Evolutionary conservation across 2,329 filamentous ascomycete species (phyloP), one percentile per base, ranked within the genome.

Genomic region (Ustulina deusta): DNA sequence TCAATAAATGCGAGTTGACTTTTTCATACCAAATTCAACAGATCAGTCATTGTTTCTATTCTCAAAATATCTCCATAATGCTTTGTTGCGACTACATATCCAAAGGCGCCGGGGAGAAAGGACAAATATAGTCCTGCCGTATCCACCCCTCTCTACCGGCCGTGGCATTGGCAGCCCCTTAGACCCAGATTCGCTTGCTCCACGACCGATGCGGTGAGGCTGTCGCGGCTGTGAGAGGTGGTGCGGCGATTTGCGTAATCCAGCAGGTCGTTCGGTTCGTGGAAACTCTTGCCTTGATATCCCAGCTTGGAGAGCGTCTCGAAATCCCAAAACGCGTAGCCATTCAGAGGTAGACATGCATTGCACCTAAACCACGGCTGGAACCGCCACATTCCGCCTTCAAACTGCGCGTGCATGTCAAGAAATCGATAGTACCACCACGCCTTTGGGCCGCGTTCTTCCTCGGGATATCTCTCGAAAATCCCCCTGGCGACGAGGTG

Each of bases 361-460:
- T 25, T 1, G 20, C 52, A 55, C 20, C 3, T 5, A 36, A 1
- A 5, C 29, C 29, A 32, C 9, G n/a, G 2, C 22, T 6, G 20
- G 1, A 6, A 5, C 2, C 9, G 40, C 20, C 44, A 48, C 9
- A 22, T n/a, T 27, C 11, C 22, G 10, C 6, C 22, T 27, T 27
- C 46, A 17, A n/a, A n/a, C 3, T 27, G 2, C 4, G 15, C 10
- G 17, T 20, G 3, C 13, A n/a, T 1, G 2, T 6, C 13, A 20
- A 48, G 17, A 13, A 58, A 22, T n/a, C 17, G n/a, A 22, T 34
- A 20, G 27, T 58, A 58, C 55, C 40, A 58, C 25, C 38, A 44
- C 6, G n/a, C 40, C 27, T 58, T 46, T 27, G 55, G 55, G 6
- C 55, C 55, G 9, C 17, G 2, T 1, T 58, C 55, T 22, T 58